Percentiles rank a stretch among this genome's conserved stretches.
Evolutionary conservation across 768 basidiomycete genomes (phyloP).

Genomic region (Suillus lakei): DNA sequence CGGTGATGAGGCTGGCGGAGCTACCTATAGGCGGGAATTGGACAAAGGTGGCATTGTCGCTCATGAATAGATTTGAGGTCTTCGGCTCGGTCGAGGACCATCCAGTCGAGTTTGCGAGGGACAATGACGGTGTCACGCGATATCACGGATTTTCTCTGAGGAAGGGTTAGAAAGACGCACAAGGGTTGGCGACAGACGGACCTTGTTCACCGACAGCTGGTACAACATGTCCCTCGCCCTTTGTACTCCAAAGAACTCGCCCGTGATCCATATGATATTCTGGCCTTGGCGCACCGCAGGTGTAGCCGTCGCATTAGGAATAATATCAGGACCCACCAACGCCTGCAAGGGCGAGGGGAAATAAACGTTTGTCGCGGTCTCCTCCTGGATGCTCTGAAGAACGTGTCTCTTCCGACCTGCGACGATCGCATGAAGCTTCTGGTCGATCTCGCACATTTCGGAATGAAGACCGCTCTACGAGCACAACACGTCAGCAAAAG

Average conservation of each 20-base stretch:
- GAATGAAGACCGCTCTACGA: constrained; percentile 86
- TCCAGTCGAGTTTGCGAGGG: constrained; percentile 97
- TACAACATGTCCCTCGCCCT: constrained; percentile 94
- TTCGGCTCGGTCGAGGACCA: constrained; percentile 95
- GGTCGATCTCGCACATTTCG: constrained; percentile 92
- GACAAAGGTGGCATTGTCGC: constrained; percentile 95
- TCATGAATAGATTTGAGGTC: constrained; percentile 93
- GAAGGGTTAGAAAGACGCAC: not conserved
- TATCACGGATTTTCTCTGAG: constrained; percentile 84
- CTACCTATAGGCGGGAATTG: constrained; percentile 93
- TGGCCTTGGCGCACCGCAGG: constrained; percentile 26
- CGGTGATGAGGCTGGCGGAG: constrained; percentile 89
- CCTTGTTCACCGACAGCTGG: constrained; percentile 87
- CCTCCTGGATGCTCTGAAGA: constrained; percentile 93
- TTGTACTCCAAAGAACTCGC: constrained; percentile 96
- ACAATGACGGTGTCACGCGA: constrained; percentile 93
- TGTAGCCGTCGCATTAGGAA: constrained; percentile 39
- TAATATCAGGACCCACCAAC: constrained; percentile 71
- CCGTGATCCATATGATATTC: constrained; percentile 94
- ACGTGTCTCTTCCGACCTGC: constrained; percentile 87
- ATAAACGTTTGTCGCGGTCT: constrained; percentile 97
- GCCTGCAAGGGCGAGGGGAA: constrained; percentile 90
- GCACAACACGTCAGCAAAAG: constrained; percentile 15
- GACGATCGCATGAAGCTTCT: constrained; percentile 90
- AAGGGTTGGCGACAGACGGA: constrained; percentile 30